phyloP scores from a whole-genome alignment of 768 basidiomycete species.

The Lactarius akahatsu region DNA sequence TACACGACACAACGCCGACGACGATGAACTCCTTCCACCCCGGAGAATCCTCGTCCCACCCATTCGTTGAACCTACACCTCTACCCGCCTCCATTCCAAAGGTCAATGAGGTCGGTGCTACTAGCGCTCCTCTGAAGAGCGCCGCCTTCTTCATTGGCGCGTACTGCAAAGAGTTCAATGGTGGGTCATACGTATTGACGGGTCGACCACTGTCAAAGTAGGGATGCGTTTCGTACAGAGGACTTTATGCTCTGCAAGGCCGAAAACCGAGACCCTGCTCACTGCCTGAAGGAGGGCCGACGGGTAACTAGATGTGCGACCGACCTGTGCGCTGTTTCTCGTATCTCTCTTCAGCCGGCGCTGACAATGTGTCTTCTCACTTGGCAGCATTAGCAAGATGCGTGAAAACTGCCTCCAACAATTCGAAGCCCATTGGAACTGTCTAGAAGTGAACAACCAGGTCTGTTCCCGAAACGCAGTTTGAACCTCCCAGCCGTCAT shows the following conservation, averaged over 20 bases:
- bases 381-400: conserved; percentile 82
- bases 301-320: conserved; percentile 94
- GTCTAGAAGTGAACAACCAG: conserved; percentile 93
- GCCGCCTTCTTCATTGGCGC: conserved; percentile 97
- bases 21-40: conserved; percentile 57
- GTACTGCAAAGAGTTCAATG: conserved; percentile 95
- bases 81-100: conserved; percentile 67
- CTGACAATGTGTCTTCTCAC: background rate
- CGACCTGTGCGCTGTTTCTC: conserved; percentile 68
- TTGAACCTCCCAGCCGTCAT: conserved; percentile 1
- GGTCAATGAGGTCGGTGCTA: conserved; percentile 84
- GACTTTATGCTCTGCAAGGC: conserved; percentile 98
- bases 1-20: conserved; percentile 25
- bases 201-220: background rate
- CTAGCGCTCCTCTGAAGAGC: conserved; percentile 92
- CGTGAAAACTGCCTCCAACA: conserved; percentile 84
- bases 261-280: conserved; percentile 84
- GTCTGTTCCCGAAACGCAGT: conserved; percentile 45
- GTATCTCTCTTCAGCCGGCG: conserved; percentile 3
- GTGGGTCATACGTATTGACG: conserved; percentile 46
- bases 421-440: conserved; percentile 92
- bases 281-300: conserved; percentile 94
- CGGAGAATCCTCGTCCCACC: conserved; percentile 46
- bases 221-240: conserved; percentile 46
- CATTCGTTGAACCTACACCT: conserved; percentile 64